Evolutionary conservation across 2,329 filamentous ascomycete genomes (phyloP), one percentile per base, ranked within the genome.

Genomic region (Phyllosticta citrichinensis): DNA sequence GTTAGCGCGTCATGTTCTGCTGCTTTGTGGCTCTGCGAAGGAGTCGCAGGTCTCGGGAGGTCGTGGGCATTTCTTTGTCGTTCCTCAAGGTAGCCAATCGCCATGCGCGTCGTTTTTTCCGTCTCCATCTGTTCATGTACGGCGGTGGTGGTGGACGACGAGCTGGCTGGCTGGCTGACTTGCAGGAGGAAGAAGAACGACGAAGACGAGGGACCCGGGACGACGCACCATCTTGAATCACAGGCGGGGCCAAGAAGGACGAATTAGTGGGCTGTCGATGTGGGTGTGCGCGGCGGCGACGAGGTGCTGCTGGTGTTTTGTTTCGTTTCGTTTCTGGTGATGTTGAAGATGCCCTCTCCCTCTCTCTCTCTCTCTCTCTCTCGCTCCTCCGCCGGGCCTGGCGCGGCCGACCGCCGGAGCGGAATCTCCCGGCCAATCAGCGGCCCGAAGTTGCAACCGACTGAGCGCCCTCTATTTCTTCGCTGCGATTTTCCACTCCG

Each of bases 351-450:
- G 59, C 33, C 3, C 22, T 22, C 6, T 6, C 6, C 6, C 27
- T 30, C 27, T 30, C 11, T 40, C 51, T 22, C 22, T 22, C 6
- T 6, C 6, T 30, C 27, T 30, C 27, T 30, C 11, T 40, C 51
- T 51, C 40, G 2, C 27, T 53, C 47, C 25, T 53, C 52, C 19
- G 55, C 40, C 25, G 51, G 57, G 57, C 51, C 51, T 51, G 27
- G 25, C 51, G 24, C 58, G 58, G 35, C 25, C 56, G 40, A 47
- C 3, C 40, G 24, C 20, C 30, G 40, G 27, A 17, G 14, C 52
- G 51, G 57, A n/a, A 24, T 6, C 35, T 40, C 33, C 52, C 58
- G 53, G 58, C 59, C 59, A 61, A 61, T 61, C 53, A 61, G 59
- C 59, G 54, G 54, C 59, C 52, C 58, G 58, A 60, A 55, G 24